phyloP scores from a whole-genome alignment of 129 eudicot species.

The Erigeron canadensis region DNA sequence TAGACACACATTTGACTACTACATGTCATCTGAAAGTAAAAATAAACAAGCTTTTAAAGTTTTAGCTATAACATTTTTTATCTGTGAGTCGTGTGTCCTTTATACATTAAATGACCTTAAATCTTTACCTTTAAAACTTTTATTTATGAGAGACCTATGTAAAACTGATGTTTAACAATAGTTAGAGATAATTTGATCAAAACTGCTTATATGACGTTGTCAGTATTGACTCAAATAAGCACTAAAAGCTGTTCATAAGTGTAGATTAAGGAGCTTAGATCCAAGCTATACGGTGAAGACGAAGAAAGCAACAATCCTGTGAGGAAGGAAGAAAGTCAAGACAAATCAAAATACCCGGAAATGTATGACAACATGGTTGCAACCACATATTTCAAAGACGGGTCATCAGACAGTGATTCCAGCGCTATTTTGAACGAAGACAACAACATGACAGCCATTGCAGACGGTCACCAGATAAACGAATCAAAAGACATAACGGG shows the following conservation, averaged over 20 bases:
- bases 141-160: no score
- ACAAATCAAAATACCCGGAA: constrained; percentile 31
- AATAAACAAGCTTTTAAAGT: no score
- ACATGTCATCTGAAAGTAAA: no score
- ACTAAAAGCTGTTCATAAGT: background rate
- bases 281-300: constrained; percentile 59
- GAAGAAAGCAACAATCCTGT: constrained; percentile 33
- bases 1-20: no score
- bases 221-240: no score
- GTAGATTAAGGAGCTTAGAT: constrained; percentile 68
- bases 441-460: constrained; percentile 21
- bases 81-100: no score
- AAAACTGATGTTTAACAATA: no score
- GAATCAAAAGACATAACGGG: constrained; percentile 41
- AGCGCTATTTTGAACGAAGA: constrained; percentile 91
- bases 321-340: constrained; percentile 52
- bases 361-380: constrained; percentile 11
- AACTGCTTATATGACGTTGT: no score
- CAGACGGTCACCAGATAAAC: constrained; percentile 24
- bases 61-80: no score
- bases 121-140: no score
- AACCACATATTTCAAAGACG: constrained; percentile 57
- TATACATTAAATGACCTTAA: no score
- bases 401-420: constrained; percentile 78
- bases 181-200: no score